phyloP scores from a whole-genome alignment of 116 monocot species.

The Posidonia oceanica region DNA sequence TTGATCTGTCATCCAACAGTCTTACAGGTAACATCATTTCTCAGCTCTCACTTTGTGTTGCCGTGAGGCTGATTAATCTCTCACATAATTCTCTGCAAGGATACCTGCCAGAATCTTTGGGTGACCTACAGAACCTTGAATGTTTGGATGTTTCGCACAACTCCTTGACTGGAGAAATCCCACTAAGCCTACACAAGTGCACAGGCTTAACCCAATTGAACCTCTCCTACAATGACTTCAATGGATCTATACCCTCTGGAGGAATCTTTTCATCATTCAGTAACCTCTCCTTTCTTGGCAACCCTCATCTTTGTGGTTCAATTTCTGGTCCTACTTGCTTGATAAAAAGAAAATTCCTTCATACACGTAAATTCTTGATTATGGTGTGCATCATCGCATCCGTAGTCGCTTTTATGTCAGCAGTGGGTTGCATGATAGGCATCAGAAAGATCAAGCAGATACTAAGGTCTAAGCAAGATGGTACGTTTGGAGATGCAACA shows the following conservation, averaged over 20 bases:
- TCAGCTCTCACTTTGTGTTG: conserved; percentile 24
- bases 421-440: conserved; percentile 14
- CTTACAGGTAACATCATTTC: conserved; percentile 23
- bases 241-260: conserved; percentile 29
- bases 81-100: conserved; percentile 44
- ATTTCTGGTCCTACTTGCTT: conserved; percentile 13
- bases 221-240: conserved; percentile 48
- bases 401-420: conserved; percentile 15
- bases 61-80: conserved; percentile 26
- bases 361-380: conserved; percentile 14
- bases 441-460: conserved; percentile 13
- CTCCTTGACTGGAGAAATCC: conserved; percentile 31
- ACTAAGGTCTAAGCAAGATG: background rate
- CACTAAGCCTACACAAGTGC: conserved; percentile 21
- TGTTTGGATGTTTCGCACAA: conserved; percentile 39
- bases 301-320: conserved; percentile 35
- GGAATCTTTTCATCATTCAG: conserved; percentile 21
- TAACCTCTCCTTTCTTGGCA: conserved; percentile 24
- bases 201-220: conserved; percentile 18
- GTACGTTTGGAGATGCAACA: background rate
- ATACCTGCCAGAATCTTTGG: conserved; percentile 30
- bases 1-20: conserved; percentile 33
- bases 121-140: conserved; percentile 24
- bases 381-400: conserved; percentile 11
- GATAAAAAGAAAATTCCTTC: conserved; percentile 7